Base-by-base conservation (phyloP, 2,329 filamentous ascomycete genomes). In the Harringtonia aguacate region DNA sequence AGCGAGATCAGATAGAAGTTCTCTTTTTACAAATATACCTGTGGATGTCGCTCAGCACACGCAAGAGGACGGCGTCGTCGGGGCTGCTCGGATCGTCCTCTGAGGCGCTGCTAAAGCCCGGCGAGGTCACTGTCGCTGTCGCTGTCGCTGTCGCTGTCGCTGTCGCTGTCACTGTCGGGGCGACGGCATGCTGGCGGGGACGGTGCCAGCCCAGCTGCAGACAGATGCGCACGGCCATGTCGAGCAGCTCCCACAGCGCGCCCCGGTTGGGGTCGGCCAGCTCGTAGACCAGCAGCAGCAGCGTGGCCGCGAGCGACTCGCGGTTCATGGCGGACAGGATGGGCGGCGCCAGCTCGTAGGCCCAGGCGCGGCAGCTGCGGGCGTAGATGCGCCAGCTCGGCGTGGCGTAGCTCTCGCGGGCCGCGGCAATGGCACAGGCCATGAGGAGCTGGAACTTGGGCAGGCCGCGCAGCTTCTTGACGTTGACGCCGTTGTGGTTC, bases 171-270 rank as follows among this genome's bases (percentile, higher is more conserved):
- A 7, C n/a, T 12, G 17, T n/a, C n/a, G 18, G 17, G 4, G 14
- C 36, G 1, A 15, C 22, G 21, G 21, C 15, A n/a, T 27, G 3
- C 15, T 27, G 30, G 3, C 7, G 27, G 10, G 27, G 14, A 18
- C 41, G 41, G n/a, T 38, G 35, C 41, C 41, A 44, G 21, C 41
- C 41, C 9, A 44, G 29, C 20, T 44, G 41, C n/a, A 44, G 17
- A 27, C 35, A 38, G 18, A 29, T 44, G 15, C 41, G 41, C 8
- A 33, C 41, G 21, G 35, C 20, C 15, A 44, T 17, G n/a, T 44
- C 41, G 21, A 44, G 28, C 20, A 44, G 21, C 41, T 44, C 41
- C 41, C 41, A 44, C 35, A 44, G 4, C 15, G 34, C n/a, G 9
- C 41, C 41, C 6, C 41, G 29, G 21, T 36, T 44, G n/a, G 41